These are phyloP conservation scores for Claviceps spartinae DNA, from an alignment of 2,329 filamentous ascomycete species.

Conservation along the genomic window DNA sequence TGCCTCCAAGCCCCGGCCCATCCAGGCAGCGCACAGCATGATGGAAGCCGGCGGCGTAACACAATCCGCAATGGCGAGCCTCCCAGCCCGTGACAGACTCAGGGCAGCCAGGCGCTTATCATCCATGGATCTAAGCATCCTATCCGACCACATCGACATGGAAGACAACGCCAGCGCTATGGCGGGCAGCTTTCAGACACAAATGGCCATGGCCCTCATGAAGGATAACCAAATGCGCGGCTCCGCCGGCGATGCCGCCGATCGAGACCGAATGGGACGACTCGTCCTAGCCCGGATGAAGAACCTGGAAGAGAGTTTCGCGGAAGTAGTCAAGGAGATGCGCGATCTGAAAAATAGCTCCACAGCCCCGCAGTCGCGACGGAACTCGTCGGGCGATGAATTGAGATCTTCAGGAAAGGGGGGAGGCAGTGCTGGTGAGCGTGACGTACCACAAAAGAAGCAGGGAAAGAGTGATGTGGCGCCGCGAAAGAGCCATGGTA, in stretches of 20 bases:
- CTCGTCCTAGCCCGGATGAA: slow-evolving; percentile 85
- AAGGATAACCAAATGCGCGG: slow-evolving; percentile 39
- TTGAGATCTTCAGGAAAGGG: slow-evolving; percentile 13
- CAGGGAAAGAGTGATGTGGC: slow-evolving; percentile 14
- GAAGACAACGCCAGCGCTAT: slow-evolving; percentile 49
- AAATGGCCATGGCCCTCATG: slow-evolving; percentile 61
- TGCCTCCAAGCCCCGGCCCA: slow-evolving; percentile 43
- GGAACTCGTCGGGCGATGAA: slow-evolving; percentile 37
- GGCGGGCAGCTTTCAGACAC: slow-evolving; percentile 66
- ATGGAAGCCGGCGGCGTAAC: slow-evolving; percentile 22
- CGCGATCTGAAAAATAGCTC: slow-evolving; percentile 43
- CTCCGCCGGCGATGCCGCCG: slow-evolving; percentile 23
- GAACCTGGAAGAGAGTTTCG: slow-evolving; percentile 79
- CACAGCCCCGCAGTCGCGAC: slow-evolving; percentile 32
- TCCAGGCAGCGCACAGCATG: slow-evolving; percentile 30
- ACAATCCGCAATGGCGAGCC: slow-evolving; percentile 34
- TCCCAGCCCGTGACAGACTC: slow-evolving; percentile 31
- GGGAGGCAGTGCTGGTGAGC: slow-evolving; percentile 13
- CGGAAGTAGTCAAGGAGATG: slow-evolving; percentile 73
- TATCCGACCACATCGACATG: slow-evolving; percentile 52
- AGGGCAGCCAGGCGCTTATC: slow-evolving; percentile 33
- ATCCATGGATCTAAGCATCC: slow-evolving; percentile 58
- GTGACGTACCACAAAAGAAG: slow-evolving; percentile 7
- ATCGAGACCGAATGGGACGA: slow-evolving; percentile 59
- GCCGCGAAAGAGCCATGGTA: slow-evolving; percentile 14